These are phyloP conservation scores for Chaetomium strumarium DNA, from an alignment of 2,329 filamentous ascomycete species.

Conservation along the genomic window DNA sequence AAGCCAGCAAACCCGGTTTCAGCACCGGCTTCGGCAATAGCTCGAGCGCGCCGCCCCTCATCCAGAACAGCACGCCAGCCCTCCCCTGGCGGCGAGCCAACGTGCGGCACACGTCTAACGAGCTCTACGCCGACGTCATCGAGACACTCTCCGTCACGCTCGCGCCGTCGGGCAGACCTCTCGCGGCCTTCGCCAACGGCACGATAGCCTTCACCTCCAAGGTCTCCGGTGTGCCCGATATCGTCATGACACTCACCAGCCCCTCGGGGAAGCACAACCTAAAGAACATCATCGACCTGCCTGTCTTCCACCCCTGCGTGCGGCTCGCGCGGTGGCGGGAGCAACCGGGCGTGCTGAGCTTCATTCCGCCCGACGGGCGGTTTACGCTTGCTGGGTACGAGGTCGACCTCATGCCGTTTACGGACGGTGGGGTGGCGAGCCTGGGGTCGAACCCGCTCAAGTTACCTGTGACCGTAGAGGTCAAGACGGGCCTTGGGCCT, in stretches of 20 bases:
- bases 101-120: conserved; percentile 92
- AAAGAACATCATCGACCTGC: conserved; percentile 69
- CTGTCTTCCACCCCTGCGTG: conserved; percentile 95
- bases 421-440: conserved; percentile 33
- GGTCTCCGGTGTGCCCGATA: conserved; percentile 87
- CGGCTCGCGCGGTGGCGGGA: conserved; percentile 85
- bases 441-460: conserved; percentile 53
- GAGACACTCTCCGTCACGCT: conserved; percentile 84
- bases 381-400: conserved; percentile 94
- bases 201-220: conserved; percentile 94
- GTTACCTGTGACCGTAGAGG: conserved; percentile 73
- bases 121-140: conserved; percentile 92
- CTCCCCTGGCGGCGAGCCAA: conserved; percentile 88
- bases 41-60: conserved; percentile 32
- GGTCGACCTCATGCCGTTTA: conserved; percentile 76
- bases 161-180: conserved; percentile 79
- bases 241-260: conserved; percentile 73
- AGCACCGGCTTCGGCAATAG: conserved; percentile 26
- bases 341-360: conserved; percentile 84
- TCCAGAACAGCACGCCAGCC: conserved; percentile 43
- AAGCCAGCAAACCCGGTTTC: conserved; percentile 15
- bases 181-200: conserved; percentile 82
- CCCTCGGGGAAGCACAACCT: conserved; percentile 77
- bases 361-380: conserved; percentile 88
- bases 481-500: conserved; percentile 72